These are phyloP conservation scores for Colletotrichum sp. DNA, from an alignment of 2,329 filamentous ascomycete species.

Conservation along the genomic window DNA sequence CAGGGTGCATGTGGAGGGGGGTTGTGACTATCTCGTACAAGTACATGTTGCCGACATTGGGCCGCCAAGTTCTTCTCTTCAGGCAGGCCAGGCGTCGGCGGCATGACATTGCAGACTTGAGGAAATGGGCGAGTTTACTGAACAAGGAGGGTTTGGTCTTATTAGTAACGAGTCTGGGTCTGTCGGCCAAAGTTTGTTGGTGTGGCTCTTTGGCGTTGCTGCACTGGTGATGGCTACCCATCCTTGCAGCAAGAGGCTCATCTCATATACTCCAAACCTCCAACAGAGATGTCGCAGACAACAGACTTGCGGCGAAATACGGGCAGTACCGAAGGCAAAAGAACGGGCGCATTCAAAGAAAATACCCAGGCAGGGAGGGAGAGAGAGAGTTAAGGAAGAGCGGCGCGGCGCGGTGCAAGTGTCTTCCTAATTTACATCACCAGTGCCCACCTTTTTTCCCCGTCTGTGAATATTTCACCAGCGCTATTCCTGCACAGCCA, in stretches of 20 bases:
- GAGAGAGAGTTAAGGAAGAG: background rate
- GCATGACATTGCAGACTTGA: background rate
- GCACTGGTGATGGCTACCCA: background rate
- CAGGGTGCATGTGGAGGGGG: conserved; percentile 8
- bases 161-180: background rate
- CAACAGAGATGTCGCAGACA: background rate
- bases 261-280: background rate
- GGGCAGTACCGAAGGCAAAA: background rate
- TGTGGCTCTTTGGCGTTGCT: background rate
- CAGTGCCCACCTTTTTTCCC: background rate
- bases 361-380: background rate
- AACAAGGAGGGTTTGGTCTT: background rate
- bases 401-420: background rate
- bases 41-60: background rate
- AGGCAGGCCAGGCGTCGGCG: background rate
- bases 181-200: background rate
- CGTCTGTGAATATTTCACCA: background rate
- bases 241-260: background rate
- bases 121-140: background rate
- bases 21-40: background rate
- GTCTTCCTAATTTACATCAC: background rate
- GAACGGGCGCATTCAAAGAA: background rate
- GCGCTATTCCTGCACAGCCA: conserved; percentile 9
- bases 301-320: background rate
- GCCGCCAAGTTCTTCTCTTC: background rate